Evolutionary conservation across 257 asterid genomes (phyloP).

Genomic region (Coffea eugenioides): DNA sequence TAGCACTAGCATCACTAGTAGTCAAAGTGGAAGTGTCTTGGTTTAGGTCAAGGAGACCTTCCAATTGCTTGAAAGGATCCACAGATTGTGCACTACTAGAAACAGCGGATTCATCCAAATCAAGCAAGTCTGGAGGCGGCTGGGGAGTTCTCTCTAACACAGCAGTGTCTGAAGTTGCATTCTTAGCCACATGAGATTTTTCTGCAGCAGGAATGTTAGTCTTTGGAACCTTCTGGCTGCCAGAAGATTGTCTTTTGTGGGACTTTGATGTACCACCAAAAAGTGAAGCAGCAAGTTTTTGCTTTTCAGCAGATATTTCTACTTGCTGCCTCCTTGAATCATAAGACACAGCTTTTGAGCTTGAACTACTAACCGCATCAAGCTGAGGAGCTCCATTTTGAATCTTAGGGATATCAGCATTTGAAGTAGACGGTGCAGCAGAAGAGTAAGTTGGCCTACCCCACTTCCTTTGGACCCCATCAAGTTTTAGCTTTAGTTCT

Average conservation of each 20-base stretch:
- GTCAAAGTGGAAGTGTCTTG: conserved; percentile 39
- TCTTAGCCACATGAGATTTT: conserved; percentile 41
- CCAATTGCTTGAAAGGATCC: conserved; percentile 90
- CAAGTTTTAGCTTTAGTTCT: conserved; percentile 77
- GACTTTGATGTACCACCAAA: conserved; percentile 67
- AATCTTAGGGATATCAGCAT: conserved; percentile 34
- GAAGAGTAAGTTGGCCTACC: conserved; percentile 67
- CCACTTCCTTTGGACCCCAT: conserved; percentile 95
- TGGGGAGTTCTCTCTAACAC: conserved; percentile 46
- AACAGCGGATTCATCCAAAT: conserved; percentile 65
- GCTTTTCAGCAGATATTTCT: conserved; percentile 78
- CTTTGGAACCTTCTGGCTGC: conserved; percentile 48
- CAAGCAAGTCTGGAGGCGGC: conserved; percentile 86
- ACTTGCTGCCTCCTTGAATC: conserved; percentile 56
- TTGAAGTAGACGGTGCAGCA: conserved; percentile 59
- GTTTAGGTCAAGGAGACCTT: conserved; percentile 71
- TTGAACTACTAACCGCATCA: conserved; percentile 41
- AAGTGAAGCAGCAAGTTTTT: conserved; percentile 89
- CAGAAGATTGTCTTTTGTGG: conserved; percentile 51
- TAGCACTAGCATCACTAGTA: conserved; percentile 34
- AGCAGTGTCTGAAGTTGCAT: conserved; percentile 37
- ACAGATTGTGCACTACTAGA: conserved; percentile 37
- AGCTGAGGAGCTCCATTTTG: conserved; percentile 54
- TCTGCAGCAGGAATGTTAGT: conserved; percentile 44
- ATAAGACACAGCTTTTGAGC: conserved; percentile 40